A percentile compares a stretch with the other conserved stretches of the same genome.
These are phyloP conservation scores for Phytophthora litchii DNA, from an alignment of 352 stramenopile species.

Conservation along the genomic window DNA sequence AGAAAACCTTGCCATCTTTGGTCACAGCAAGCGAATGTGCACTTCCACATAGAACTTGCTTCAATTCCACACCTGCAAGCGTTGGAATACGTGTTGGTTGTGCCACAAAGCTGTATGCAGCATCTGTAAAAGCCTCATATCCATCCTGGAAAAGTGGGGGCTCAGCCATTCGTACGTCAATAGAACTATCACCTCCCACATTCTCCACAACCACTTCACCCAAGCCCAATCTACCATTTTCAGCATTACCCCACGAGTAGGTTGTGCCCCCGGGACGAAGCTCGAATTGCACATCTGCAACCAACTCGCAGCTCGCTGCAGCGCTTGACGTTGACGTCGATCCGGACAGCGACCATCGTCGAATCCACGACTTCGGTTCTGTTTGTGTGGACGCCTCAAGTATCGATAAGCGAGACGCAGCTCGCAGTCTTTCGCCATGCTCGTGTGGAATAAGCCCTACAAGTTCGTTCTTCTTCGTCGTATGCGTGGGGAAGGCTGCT, in stretches of 20 bases:
- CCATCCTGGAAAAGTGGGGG: constrained; percentile 52
- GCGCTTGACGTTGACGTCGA: constrained; percentile 12
- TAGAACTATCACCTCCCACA: constrained; percentile 1
- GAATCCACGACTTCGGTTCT: constrained; percentile 1
- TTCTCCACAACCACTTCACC: constrained; percentile 25
- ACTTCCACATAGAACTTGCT: constrained; percentile 51
- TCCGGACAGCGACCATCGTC: constrained; percentile 18
- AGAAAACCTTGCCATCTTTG: constrained; percentile 50
- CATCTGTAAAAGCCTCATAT: constrained; percentile 76
- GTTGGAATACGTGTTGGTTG: constrained; percentile 43
- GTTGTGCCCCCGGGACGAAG: constrained; percentile 56
- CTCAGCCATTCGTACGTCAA: not conserved
- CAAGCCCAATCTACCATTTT: constrained; percentile 64
- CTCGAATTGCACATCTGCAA: constrained; percentile 52
- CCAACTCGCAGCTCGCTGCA: constrained; percentile 40
- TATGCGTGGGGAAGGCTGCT: constrained; percentile 6
- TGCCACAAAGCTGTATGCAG: constrained; percentile 59
- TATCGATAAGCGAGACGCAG: constrained; percentile 18
- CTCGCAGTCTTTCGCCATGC: constrained; percentile 30
- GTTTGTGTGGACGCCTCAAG: constrained; percentile 9
- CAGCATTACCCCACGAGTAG: constrained; percentile 68
- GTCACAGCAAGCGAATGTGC: constrained; percentile 68
- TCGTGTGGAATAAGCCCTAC: constrained; percentile 35
- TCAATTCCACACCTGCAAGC: constrained; percentile 57
- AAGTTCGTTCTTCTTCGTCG: constrained; percentile 20